phyloP scores from a whole-genome alignment of 768 basidiomycete genomes.

The Steccherinum ochraceum region DNA sequence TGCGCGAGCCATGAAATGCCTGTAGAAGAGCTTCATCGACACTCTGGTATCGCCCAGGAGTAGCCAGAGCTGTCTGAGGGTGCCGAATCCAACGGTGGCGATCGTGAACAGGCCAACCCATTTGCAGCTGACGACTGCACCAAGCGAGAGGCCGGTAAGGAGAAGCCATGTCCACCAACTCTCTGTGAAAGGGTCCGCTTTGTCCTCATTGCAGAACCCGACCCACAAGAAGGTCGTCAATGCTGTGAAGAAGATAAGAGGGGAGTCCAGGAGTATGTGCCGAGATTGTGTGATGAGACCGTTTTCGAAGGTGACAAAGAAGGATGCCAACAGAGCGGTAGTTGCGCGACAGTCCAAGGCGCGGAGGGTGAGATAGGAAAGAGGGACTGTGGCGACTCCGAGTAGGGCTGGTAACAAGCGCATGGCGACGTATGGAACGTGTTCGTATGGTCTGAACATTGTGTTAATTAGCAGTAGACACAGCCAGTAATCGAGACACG shows the following conservation, averaged over 20 bases:
- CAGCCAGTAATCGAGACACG: slow-evolving; percentile 22
- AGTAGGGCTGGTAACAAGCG: slow-evolving; percentile 88
- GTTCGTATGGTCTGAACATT: slow-evolving; percentile 60
- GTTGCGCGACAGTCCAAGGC: slow-evolving; percentile 88
- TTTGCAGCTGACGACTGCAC: slow-evolving; percentile 91
- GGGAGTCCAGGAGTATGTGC: slow-evolving; percentile 95
- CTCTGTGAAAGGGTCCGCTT: slow-evolving; percentile 72
- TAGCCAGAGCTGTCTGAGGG: slow-evolving; percentile 81
- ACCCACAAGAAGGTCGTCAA: slow-evolving; percentile 83
- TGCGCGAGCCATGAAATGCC: slow-evolving; percentile 86
- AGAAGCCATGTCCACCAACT: slow-evolving; percentile 92
- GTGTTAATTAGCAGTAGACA: slow-evolving; percentile 2
- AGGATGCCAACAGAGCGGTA: slow-evolving; percentile 83
- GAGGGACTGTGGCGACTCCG: slow-evolving; percentile 83
- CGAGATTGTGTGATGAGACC: slow-evolving; percentile 93
- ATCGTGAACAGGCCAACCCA: slow-evolving; percentile 99
- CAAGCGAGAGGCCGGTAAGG: slow-evolving; percentile 83
- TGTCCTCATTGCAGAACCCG: slow-evolving; percentile 89
- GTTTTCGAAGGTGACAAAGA: slow-evolving; percentile 96
- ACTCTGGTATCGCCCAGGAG: slow-evolving; percentile 85
- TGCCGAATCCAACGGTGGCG: slow-evolving; percentile 85
- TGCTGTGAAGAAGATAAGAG: slow-evolving; percentile 97
- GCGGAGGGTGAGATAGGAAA: slow-evolving; percentile 91
- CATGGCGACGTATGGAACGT: slow-evolving; percentile 95
- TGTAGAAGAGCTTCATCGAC: slow-evolving; percentile 64